These are phyloP conservation scores for Cercospora zeina DNA, from an alignment of 2,329 filamentous ascomycete species.

Conservation along the genomic window DNA sequence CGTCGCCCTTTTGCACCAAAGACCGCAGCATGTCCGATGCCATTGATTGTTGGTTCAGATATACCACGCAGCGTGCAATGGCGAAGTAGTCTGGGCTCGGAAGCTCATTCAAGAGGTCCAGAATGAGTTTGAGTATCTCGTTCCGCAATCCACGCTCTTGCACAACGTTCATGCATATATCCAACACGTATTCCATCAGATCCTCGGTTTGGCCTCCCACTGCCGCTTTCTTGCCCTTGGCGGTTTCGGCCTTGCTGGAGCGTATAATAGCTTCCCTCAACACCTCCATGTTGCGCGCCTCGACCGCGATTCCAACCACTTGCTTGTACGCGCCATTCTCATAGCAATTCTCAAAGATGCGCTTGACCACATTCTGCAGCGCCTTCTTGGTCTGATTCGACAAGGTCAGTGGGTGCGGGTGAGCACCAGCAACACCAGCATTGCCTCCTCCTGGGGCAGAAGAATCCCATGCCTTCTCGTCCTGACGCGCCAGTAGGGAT, in stretches of 20 bases:
- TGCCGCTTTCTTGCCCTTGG: constrained; percentile 58
- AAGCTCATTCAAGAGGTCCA: constrained; percentile 93
- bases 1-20: constrained; percentile 76
- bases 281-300: constrained; percentile 88
- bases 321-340: constrained; percentile 85
- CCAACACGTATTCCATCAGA: constrained; percentile 91
- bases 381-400: constrained; percentile 74
- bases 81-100: constrained; percentile 95
- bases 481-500: constrained; percentile 84
- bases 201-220: constrained; percentile 72
- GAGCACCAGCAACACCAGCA: constrained; percentile 54
- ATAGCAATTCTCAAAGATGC: constrained; percentile 88
- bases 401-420: constrained; percentile 64
- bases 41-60: constrained; percentile 87
- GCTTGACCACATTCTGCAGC: constrained; percentile 79
- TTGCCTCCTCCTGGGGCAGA: constrained; percentile 58
- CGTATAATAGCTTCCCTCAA: constrained; percentile 83
- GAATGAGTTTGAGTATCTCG: constrained; percentile 82
- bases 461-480: constrained; percentile 62
- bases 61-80: constrained; percentile 96
- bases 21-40: constrained; percentile 82
- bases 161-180: constrained; percentile 96
- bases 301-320: constrained; percentile 93
- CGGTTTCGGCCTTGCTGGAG: constrained; percentile 82
- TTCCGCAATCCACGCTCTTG: constrained; percentile 86